phyloP scores from a whole-genome alignment of 345 rosid genomes.

The Gossypium turneri region DNA sequence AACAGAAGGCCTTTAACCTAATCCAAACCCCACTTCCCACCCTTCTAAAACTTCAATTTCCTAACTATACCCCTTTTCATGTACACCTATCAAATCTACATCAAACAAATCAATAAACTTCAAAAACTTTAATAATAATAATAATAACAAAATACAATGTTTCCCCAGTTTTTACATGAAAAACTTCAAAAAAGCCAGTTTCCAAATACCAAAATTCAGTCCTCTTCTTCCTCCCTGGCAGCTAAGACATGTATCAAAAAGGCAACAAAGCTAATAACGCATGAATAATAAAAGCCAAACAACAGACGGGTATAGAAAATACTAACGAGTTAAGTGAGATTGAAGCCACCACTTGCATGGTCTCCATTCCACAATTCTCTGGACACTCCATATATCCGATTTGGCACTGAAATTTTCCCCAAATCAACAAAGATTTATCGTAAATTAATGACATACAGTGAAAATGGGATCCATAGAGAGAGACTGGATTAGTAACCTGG shows the following conservation, averaged over 20 bases:
- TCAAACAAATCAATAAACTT: neutral
- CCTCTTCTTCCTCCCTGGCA: neutral
- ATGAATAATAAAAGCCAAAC: neutral
- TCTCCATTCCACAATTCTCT: conserved; percentile 76
- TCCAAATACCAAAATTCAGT: neutral
- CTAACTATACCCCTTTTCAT: neutral
- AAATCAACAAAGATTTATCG: neutral
- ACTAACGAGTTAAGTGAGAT: conserved; percentile 56
- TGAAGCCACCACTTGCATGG: conserved; percentile 96
- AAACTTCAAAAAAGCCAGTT: neutral
- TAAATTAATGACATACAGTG: neutral
- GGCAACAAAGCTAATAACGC: neutral
- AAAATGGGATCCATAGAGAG: neutral
- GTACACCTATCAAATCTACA: neutral
- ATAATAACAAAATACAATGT: neutral
- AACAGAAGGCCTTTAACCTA: conserved; percentile 22
- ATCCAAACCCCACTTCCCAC: conserved; percentile 8
- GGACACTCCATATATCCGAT: conserved; percentile 76
- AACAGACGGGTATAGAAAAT: neutral
- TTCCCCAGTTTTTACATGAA: neutral
- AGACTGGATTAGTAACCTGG: neutral
- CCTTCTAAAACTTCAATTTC: neutral
- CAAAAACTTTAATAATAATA: neutral
- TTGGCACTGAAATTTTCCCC: conserved; percentile 26
- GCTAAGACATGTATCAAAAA: neutral